Evolutionary conservation across 805 yeast genomes (phyloP).

Genomic region (Osmozyma mogii): DNA sequence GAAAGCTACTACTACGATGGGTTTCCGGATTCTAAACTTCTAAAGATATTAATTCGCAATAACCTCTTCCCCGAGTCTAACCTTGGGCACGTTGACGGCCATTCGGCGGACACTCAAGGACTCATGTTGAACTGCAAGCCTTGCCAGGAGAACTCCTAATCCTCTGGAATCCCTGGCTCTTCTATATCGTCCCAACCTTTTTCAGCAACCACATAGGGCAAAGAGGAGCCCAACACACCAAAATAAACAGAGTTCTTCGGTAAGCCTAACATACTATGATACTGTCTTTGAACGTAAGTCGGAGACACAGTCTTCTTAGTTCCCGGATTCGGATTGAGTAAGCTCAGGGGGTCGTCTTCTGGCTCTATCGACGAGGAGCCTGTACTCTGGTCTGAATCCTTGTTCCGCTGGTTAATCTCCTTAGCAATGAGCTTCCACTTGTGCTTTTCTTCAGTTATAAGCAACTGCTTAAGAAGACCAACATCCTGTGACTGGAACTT

Average conservation of each 20-base stretch:
- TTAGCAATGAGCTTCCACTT: slow-evolving; percentile 54
- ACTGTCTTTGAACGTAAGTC: slow-evolving; percentile 47
- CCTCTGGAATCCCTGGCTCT: not conserved
- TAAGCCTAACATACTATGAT: slow-evolving; percentile 46
- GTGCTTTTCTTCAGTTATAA: slow-evolving; percentile 46
- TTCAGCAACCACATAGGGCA: slow-evolving; percentile 42
- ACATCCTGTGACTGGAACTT: slow-evolving; percentile 38
- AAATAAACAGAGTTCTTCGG: slow-evolving; percentile 39
- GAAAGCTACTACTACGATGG: slow-evolving; percentile 46
- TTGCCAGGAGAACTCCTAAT: slow-evolving; percentile 7
- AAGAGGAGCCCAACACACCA: slow-evolving; percentile 40
- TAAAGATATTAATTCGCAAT: slow-evolving; percentile 63
- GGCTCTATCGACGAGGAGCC: too few relatives aligned
- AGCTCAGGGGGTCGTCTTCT: not conserved
- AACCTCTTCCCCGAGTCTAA: slow-evolving; percentile 43
- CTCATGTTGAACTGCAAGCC: slow-evolving; percentile 7
- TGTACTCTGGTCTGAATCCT: slow-evolving; percentile 1
- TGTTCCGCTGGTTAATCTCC: slow-evolving; percentile 12
- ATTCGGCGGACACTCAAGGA: not conserved
- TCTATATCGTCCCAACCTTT: slow-evolving; percentile 35
- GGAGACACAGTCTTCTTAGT: slow-evolving; percentile 37
- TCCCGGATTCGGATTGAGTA: slow-evolving; percentile 3
- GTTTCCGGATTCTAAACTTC: slow-evolving; percentile 77
- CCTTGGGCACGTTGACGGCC: slow-evolving; percentile 58
- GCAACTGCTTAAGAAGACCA: slow-evolving; percentile 37